Base-by-base conservation (phyloP, 208 protist genomes). In the Lotmaria passim region DNA sequence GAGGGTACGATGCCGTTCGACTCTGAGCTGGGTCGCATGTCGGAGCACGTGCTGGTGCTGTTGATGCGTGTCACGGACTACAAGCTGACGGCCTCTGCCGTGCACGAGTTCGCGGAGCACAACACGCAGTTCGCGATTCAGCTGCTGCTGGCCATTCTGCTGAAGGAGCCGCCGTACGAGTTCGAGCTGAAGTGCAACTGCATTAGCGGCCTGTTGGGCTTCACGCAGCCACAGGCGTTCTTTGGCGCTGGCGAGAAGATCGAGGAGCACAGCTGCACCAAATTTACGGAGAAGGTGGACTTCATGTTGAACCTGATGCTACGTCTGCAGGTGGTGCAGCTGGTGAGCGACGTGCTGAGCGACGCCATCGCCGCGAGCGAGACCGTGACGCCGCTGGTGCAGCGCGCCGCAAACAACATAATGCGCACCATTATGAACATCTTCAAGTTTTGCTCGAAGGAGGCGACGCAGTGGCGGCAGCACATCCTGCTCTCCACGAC, bases 391-490 rank as follows among this genome's bases (percentile, higher is more conserved):
- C 41, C 38, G 24, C 47, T 76, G 15, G 48, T 91, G 23, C 74
- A 86, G 62, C 47, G 50, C 24, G 82, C 82, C 14, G 81, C 87
- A 41, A 93, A 83, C 75, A 90, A 89, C 75, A 89, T 75, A 31
- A 97, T 97, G 93, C 85, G 81, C 48, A 91, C 78, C 62, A 87
- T 97, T 67, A 95, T 95, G 86, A 97, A 97, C 69, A 88, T 97
- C 58, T 95, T 91, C 81, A 88, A 95, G 52, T 97, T 96, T 75
- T 83, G 79, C 53, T 89, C 85, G 19, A 62, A 78, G 26, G 63
- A 80, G 59, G 75, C 89, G 52, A 87, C 80, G 47, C 81, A 92
- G 79, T 97, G 89, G 89, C 85, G 93, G n/a, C 87, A 94, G 83
- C 90, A 96, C 80, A 83, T 96, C 52, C 77, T 97, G 7, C 83